Evolutionary conservation across 164 flowering plant species (phyloP), one percentile per base, ranked within the genome.

Genomic region (Vitis rupestris): DNA sequence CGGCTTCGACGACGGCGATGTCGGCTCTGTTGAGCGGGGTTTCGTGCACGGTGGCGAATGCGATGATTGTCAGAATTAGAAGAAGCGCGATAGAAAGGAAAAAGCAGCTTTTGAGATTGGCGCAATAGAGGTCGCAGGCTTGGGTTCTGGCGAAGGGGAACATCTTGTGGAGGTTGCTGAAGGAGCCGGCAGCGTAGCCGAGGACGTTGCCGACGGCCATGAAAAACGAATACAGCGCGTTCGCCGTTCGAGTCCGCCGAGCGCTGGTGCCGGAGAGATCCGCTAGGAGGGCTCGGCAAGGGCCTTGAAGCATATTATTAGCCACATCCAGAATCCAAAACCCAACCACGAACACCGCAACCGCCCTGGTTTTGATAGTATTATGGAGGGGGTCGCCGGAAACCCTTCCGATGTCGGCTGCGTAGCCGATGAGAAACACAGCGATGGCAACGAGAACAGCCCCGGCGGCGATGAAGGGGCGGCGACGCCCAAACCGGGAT

Each of bases 131-230:
- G 67, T 90, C 90, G 60, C 98, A 92, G 1, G 91, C 92, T 9
- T 62, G 16, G 50, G 96, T 84, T 37, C 17, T 57, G 2, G 96
- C 76, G 72, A 92, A 90, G 4, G 94, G 91, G 68, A 92, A 74
- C 17, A 86, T 4, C 8, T 72, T 66, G 83, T 86, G 64, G 4
- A 87, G 84, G 51, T 72, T 63, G 2, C 73, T 74, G 78, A 81
- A 82, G 37, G 90, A 75, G 0, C 98, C 96, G 14, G 94, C 88
- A 8, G 93, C 91, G 73, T 72, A 90, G 19, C 98, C 98, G 1
- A 89, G 74, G 1, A 90, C 77, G 76, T 89, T 92, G 0, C 97
- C 97, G 1, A 90, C 91, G 0, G 90, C 96, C 94, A 92, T 89
- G 87, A 90, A 92, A 77, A 90, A 87, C 1, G 93, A 83, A 78